Evolutionary conservation across 2,329 filamentous ascomycete species (phyloP), one percentile per base, ranked within the genome.

Genomic region (Hysterium pulicare): DNA sequence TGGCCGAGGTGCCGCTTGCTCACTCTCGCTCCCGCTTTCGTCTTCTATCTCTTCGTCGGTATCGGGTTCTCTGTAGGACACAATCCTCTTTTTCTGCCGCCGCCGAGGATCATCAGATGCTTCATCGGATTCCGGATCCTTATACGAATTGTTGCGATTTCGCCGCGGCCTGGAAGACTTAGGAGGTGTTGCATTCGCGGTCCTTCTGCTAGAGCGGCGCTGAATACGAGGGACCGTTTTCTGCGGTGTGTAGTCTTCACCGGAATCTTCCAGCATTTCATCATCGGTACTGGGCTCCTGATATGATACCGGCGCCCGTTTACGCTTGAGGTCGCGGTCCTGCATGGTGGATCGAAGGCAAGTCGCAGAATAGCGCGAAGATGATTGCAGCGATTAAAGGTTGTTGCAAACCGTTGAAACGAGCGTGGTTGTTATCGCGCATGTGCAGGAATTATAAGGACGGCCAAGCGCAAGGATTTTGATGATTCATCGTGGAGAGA

Each of bases 201-300:
- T 34, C 9, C 32, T 19, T n/a, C 32, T 34, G 11, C 33, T 35
- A 11, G 16, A 38, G 20, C 21, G 13, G 11, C 20, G 16, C 20
- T 13, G 35, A 34, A 16, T 7, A 21, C 8, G 7, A 9, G 17
- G 8, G 15, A 16, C 32, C 8, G 24, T 54, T n/a, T 40, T 48
- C 13, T 35, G 41, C 6, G 46, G 20, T 3, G 21, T 30, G n/a
- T 33, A 16, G 9, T 33, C 28, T 16, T 26, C 26, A 7, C 45
- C 57, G 16, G 56, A 55, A 40, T 48, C 47, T 4, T 50, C 51
- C 5, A 55, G 53, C 1, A 55, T 15, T 20, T 59, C 61, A 4
- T 65, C 61, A 19, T 64, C 59, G 41, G 55, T 64, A 41, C 59
- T 66, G 24, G 58, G 58, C 42, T 68, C 65, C 40, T 54, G 60